Percentiles rank a stretch among this genome's conserved stretches.
These are phyloP conservation scores for Diutina ranongensis DNA, from an alignment of 1,139 yeast species.

Conservation along the genomic window DNA sequence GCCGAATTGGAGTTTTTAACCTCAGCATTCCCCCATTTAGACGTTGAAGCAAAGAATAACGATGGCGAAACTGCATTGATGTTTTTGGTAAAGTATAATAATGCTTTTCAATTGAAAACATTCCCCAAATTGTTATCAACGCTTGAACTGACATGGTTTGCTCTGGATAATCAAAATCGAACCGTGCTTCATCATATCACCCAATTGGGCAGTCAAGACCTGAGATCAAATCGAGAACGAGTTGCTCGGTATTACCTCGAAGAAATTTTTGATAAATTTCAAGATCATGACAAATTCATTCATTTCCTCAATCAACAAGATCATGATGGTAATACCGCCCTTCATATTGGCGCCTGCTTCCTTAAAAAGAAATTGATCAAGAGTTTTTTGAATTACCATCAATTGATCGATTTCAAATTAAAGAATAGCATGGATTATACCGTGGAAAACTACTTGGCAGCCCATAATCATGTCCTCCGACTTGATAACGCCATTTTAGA, in stretches of 20 bases:
- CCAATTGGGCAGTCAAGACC: conserved; percentile 19
- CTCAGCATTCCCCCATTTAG: conserved; percentile 22
- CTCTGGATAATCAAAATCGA: conserved; percentile 56
- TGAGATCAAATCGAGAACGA: conserved; percentile 25
- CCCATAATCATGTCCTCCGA: conserved; percentile 23
- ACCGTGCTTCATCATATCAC: conserved; percentile 63
- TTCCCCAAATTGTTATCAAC: conserved; percentile 65
- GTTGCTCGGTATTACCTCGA: conserved; percentile 80
- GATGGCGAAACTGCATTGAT: conserved; percentile 85
- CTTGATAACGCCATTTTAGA: conserved; percentile 9
- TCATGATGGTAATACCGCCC: conserved; percentile 75
- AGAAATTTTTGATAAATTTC: conserved; percentile 49
- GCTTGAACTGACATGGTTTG: conserved; percentile 65
- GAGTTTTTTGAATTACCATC: conserved; percentile 61
- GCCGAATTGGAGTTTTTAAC: conserved; percentile 65
- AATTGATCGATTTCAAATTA: conserved; percentile 47
- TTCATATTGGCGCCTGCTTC: conserved; percentile 71
- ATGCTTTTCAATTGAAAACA: conserved; percentile 65
- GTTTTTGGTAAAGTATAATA: conserved; percentile 81
- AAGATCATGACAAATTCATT: conserved; percentile 15
- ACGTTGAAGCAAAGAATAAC: conserved; percentile 54
- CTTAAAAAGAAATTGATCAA: conserved; percentile 68
- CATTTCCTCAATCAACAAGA: conserved; percentile 67
- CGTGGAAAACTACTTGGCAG: conserved; percentile 59
- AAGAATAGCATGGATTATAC: conserved; percentile 62